Percentiles rank a stretch among this genome's conserved stretches.
Conservation (phyloP, 345 rosid species). For the Limnanthes douglasii region DNA sequence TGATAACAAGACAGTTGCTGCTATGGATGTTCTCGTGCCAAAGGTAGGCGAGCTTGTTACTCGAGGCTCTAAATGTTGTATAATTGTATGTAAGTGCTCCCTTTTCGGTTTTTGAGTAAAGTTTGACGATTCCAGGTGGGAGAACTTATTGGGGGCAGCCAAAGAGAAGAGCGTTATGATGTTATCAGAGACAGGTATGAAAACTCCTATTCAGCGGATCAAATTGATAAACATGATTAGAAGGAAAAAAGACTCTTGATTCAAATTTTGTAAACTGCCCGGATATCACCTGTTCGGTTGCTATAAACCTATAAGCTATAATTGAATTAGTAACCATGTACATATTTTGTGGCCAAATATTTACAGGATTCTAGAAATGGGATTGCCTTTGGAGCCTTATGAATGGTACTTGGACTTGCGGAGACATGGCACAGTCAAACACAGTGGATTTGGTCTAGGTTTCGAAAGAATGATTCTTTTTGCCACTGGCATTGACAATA, state of each 20-base stretch:
- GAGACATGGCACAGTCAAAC: conserved; percentile 80
- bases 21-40: conserved; percentile 95
- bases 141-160: conserved; percentile 96
- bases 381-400: conserved; percentile 63
- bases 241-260: neutral
- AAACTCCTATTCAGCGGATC: no score
- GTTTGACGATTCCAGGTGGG: no score
- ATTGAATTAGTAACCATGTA: no score
- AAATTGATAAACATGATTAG: no score
- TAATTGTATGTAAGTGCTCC: no score
- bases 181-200: conserved; percentile 47
- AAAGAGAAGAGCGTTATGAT: conserved; percentile 84
- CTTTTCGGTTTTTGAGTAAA: no score
- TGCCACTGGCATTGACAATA: conserved; percentile 85
- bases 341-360: no score
- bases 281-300: neutral
- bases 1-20: conserved; percentile 80
- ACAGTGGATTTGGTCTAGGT: conserved; percentile 83
- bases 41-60: conserved; percentile 73
- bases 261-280: no score
- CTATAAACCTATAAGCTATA: no score
- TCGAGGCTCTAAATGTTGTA: no score
- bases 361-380: conserved; percentile 68
- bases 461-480: conserved; percentile 91
- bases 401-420: conserved; percentile 92